phyloP scores from a whole-genome alignment of 225 moss, liverwort and hornwort genomes.

The Takakia lepidozioides region DNA sequence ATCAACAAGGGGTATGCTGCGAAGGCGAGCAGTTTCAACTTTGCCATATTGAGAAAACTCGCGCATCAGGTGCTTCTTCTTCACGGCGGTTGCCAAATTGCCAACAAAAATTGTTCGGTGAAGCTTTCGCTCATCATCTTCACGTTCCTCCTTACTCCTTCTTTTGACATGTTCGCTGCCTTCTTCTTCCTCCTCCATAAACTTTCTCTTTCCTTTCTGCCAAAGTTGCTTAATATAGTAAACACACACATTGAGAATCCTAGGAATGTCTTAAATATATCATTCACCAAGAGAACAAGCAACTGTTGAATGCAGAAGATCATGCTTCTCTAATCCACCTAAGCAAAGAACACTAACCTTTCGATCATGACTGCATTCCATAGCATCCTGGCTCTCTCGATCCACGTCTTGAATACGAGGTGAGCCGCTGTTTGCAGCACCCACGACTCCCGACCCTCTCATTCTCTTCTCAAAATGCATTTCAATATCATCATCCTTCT shows the following conservation, averaged over 20 bases:
- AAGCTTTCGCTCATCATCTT: slow-evolving; percentile 52
- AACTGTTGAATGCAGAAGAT: slow-evolving; percentile 13
- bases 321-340: slow-evolving; percentile 40
- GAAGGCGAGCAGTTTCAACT: slow-evolving; percentile 75
- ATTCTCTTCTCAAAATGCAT: slow-evolving; percentile 61
- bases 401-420: slow-evolving; percentile 4
- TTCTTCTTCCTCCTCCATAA: slow-evolving; percentile 39
- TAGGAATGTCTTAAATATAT: background rate
- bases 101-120: slow-evolving; percentile 84
- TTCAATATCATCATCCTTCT: slow-evolving; percentile 49
- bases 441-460: slow-evolving; percentile 32
- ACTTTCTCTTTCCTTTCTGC: slow-evolving; percentile 60
- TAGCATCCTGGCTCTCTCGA: slow-evolving; percentile 38
- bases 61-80: slow-evolving; percentile 60
- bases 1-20: slow-evolving; percentile 83
- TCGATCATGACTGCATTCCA: too few relatives aligned
- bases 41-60: slow-evolving; percentile 86
- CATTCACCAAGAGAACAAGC: background rate
- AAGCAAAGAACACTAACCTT: too few relatives aligned
- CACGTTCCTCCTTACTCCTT: slow-evolving; percentile 37
- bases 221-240: background rate
- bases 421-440: slow-evolving; percentile 18
- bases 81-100: slow-evolving; percentile 63
- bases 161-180: slow-evolving; percentile 23
- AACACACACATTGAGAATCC: background rate